phyloP scores from a whole-genome alignment of 2,329 filamentous ascomycete genomes.

The Fusarium chaquense region DNA sequence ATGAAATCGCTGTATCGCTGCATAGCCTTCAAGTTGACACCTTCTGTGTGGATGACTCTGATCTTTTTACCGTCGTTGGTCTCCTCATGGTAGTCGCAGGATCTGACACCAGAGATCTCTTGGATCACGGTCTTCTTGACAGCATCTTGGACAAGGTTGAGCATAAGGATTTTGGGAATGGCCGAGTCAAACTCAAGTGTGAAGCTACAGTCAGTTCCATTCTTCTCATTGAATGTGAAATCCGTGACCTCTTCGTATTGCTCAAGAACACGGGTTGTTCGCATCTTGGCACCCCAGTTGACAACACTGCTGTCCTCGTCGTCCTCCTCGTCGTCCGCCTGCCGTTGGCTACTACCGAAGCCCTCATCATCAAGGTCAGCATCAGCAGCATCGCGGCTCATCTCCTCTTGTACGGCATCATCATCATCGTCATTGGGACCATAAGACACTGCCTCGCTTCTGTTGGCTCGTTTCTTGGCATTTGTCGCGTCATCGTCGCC shows the following conservation, averaged over 20 bases:
- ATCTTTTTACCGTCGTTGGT: constrained; percentile 48
- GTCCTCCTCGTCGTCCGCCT: constrained; percentile 54
- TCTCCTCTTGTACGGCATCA: constrained; percentile 74
- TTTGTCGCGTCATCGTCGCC: constrained; percentile 83
- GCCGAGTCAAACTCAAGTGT: constrained; percentile 84
- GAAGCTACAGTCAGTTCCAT: constrained; percentile 81
- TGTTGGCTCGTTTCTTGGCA: constrained; percentile 80
- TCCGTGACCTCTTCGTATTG: constrained; percentile 74
- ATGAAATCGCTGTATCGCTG: constrained; percentile 87
- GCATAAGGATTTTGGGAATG: constrained; percentile 91
- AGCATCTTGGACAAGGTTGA: constrained; percentile 87
- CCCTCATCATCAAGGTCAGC: constrained; percentile 66
- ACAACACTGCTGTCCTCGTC: constrained; percentile 56
- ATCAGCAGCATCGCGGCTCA: constrained; percentile 70
- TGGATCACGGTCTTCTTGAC: constrained; percentile 85
- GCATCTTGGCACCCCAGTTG: constrained; percentile 58
- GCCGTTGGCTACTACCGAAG: constrained; percentile 64
- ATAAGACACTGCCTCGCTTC: constrained; percentile 85
- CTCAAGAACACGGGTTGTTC: constrained; percentile 73
- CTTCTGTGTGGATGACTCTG: constrained; percentile 79
- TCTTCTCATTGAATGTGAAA: constrained; percentile 83
- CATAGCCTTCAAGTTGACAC: constrained; percentile 91
- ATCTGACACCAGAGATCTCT: constrained; percentile 81
- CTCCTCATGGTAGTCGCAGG: constrained; percentile 72
- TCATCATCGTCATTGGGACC: constrained; percentile 95